Evolutionary conservation across 1,284 basidiomycete species (phyloP).

Genomic region (Pseudozyma hubeiensis): DNA sequence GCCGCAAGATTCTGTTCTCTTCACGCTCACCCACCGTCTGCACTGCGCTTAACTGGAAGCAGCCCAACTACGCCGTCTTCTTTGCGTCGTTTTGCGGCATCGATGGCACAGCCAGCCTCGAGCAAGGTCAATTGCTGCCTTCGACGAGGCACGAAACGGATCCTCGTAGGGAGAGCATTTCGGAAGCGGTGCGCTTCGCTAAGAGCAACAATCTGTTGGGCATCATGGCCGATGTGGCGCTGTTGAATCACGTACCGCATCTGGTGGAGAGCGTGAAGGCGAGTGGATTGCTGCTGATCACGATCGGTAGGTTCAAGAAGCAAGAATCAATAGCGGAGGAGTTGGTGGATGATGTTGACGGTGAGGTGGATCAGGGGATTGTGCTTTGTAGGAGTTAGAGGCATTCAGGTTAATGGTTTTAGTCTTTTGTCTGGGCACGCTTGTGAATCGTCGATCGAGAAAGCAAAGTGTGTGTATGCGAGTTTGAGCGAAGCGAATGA

Average conservation of each 20-base stretch:
- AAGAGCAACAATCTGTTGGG: constrained; percentile 93
- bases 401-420: too few relatives aligned
- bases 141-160: constrained; percentile 71
- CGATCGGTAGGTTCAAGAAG: constrained; percentile 49
- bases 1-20: constrained; percentile 64
- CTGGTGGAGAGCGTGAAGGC: constrained; percentile 64
- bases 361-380: constrained; percentile 54
- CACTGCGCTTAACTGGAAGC: constrained; percentile 95
- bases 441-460: too few relatives aligned
- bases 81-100: constrained; percentile 88
- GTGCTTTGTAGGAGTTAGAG: constrained; percentile 54
- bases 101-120: constrained; percentile 63
- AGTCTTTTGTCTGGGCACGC: background rate
- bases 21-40: constrained; percentile 65
- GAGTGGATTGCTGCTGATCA: constrained; percentile 63
- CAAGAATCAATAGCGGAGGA: constrained; percentile 5
- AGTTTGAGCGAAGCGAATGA: too few relatives aligned
- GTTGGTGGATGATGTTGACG: constrained; percentile 45
- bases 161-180: constrained; percentile 77
- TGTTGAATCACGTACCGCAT: constrained; percentile 55
- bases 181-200: constrained; percentile 92
- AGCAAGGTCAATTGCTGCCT: constrained; percentile 57
- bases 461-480: too few relatives aligned
- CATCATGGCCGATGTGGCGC: constrained; percentile 87
- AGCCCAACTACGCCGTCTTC: constrained; percentile 98